These are phyloP conservation scores for Malania oleifera DNA, from an alignment of 164 flowering plant species.

Conservation along the genomic window DNA sequence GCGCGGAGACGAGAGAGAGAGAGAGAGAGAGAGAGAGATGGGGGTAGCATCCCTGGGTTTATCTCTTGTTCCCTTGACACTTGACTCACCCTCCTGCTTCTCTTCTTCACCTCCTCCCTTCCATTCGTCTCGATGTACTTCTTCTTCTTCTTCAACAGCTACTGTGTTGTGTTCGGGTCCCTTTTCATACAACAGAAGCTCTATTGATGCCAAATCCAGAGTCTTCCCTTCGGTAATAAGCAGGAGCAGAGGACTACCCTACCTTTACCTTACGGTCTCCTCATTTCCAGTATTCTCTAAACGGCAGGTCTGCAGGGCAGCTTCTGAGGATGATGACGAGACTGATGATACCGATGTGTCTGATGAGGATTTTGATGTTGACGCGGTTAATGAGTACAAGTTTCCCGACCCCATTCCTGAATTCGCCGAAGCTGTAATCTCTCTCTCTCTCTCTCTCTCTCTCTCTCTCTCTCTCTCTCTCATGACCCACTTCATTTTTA, in stretches of 20 bases:
- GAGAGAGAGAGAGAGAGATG: slow-evolving; percentile 16
- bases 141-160: slow-evolving; percentile 4
- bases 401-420: slow-evolving; percentile 97
- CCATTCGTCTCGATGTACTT: neutral
- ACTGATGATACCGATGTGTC: too few species aligned
- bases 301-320: slow-evolving; percentile 55
- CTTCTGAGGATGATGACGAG: too few species aligned
- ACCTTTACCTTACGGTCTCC: too few species aligned
- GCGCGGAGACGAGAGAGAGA: neutral
- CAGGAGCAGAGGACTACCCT: too few species aligned
- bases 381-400: slow-evolving; percentile 41
- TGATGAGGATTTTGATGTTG: too few species aligned
- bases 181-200: too few species aligned
- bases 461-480: neutral
- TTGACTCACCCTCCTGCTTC: neutral
- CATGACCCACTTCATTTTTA: too few species aligned
- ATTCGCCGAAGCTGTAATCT: slow-evolving; percentile 72
- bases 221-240: neutral
- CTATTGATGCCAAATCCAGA: neutral
- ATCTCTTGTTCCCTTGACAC: slow-evolving; percentile 8
- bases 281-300: too few species aligned
- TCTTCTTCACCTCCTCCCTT: neutral
- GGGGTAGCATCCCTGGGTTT: slow-evolving; percentile 13
- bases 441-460: slow-evolving; percentile 3
- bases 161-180: too few species aligned